These are phyloP conservation scores for Nitzschia putrida DNA, from an alignment of 108 stramenopile genomes.

Conservation along the genomic window DNA sequence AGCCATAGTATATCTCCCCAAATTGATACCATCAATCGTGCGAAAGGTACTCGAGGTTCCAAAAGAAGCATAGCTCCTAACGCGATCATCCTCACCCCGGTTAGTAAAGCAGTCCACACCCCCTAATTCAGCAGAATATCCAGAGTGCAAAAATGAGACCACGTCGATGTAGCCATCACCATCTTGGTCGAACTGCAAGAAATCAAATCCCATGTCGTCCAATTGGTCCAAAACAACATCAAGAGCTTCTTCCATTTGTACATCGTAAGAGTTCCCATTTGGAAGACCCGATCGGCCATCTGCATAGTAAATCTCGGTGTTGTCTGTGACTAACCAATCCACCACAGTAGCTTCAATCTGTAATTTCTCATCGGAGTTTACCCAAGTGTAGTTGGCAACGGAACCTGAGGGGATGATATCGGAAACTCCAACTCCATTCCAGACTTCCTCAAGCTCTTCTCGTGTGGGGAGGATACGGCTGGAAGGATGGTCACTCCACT, in stretches of 20 bases:
- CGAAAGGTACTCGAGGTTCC: not conserved
- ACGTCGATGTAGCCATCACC: slow-evolving; percentile 55
- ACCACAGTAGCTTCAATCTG: slow-evolving; percentile 14
- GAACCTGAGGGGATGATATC: slow-evolving; percentile 18
- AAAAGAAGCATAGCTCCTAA: not conserved
- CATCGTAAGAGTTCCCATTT: slow-evolving; percentile 1
- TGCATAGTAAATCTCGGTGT: slow-evolving; percentile 21
- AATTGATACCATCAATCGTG: slow-evolving; percentile 21
- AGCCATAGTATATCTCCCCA: slow-evolving; percentile 45
- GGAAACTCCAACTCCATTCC: not conserved
- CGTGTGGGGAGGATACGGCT: not conserved
- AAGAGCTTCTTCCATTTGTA: slow-evolving; percentile 15
- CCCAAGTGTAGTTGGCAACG: slow-evolving; percentile 2
- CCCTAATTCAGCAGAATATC: slow-evolving; percentile 73
- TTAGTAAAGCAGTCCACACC: slow-evolving; percentile 46
- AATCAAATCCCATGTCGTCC: slow-evolving; percentile 30
- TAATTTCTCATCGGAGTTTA: slow-evolving; percentile 1
- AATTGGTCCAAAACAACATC: slow-evolving; percentile 18
- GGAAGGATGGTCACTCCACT: slow-evolving; percentile 1
- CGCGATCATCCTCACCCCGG: not conserved
- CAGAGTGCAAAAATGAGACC: slow-evolving; percentile 65
- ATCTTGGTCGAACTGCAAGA: slow-evolving; percentile 35
- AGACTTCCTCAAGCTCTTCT: not conserved
- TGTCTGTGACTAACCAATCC: slow-evolving; percentile 30
- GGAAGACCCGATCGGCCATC: slow-evolving; percentile 4